Percentiles rank a stretch among this genome's conserved stretches.
These are phyloP conservation scores for Arctium minus DNA, from an alignment of 129 eudicot species.

Conservation along the genomic window DNA sequence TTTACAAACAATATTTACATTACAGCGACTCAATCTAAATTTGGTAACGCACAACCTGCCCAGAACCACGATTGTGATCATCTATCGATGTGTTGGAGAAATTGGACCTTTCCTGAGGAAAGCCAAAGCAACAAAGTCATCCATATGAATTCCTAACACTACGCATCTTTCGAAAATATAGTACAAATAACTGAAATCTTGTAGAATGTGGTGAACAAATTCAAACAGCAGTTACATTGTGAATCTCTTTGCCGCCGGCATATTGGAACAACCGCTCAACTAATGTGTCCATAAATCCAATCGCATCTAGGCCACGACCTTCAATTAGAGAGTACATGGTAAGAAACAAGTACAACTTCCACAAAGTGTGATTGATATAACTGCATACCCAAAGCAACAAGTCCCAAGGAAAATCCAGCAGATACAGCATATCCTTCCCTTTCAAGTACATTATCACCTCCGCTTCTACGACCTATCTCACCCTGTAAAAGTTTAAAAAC, in stretches of 20 bases:
- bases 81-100: constrained; percentile 40
- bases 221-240: constrained; percentile 48
- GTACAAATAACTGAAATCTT: constrained; percentile 7
- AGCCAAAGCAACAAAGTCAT: constrained; percentile 22
- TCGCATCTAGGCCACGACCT: constrained; percentile 85
- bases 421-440: constrained; percentile 98
- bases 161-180: background rate
- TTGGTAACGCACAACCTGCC: constrained; percentile 53
- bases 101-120: constrained; percentile 55
- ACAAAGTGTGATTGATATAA: background rate
- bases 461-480: constrained; percentile 98
- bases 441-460: constrained; percentile 98
- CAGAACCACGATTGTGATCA: constrained; percentile 73
- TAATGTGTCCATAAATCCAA: constrained; percentile 67
- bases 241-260: constrained; percentile 65
- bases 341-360: constrained; percentile 18
- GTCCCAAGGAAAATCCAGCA: constrained; percentile 93
- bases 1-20: background rate
- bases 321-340: constrained; percentile 24
- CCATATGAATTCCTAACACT: constrained; percentile 1
- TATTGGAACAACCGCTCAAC: constrained; percentile 80
- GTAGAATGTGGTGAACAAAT: constrained; percentile 14
- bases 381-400: constrained; percentile 86
- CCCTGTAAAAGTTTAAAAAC: constrained; percentile 45
- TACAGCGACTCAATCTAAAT: background rate